These are phyloP conservation scores for Ploettnerulaceae sp. DNA, from an alignment of 2,329 filamentous ascomycete species.

Conservation along the genomic window DNA sequence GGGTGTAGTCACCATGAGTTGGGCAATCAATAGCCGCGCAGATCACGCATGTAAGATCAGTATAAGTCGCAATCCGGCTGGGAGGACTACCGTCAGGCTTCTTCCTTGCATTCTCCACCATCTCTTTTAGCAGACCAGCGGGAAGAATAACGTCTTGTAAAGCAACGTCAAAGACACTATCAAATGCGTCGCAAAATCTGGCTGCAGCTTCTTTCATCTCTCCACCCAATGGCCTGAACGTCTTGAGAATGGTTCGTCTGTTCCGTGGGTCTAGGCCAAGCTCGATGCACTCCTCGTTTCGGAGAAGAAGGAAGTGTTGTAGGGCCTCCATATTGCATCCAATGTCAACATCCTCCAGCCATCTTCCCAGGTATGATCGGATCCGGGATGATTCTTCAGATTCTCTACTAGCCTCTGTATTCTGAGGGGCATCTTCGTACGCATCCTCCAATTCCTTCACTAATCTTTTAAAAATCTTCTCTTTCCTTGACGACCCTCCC, in stretches of 20 bases:
- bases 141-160: slow-evolving; percentile 23
- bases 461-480: slow-evolving; percentile 11
- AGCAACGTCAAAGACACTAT: slow-evolving; percentile 15
- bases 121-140: slow-evolving; percentile 21
- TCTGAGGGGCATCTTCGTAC: slow-evolving; percentile 8
- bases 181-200: slow-evolving; percentile 19
- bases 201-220: slow-evolving; percentile 1
- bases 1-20: slow-evolving; percentile 29
- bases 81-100: background rate
- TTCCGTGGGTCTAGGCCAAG: slow-evolving; percentile 11
- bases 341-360: slow-evolving; percentile 20
- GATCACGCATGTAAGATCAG: slow-evolving; percentile 27
- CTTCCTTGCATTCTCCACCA: slow-evolving; percentile 16
- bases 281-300: slow-evolving; percentile 3
- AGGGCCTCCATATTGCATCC: slow-evolving; percentile 15
- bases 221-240: slow-evolving; percentile 9
- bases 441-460: slow-evolving; percentile 23
- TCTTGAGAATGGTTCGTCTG: slow-evolving; percentile 13
- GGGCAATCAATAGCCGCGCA: slow-evolving; percentile 28
- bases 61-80: slow-evolving; percentile 24
- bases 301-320: slow-evolving; percentile 18
- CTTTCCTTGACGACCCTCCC: background rate
- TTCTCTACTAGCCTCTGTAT: slow-evolving; percentile 15
- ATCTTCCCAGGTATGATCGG: slow-evolving; percentile 17
- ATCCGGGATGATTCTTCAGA: slow-evolving; percentile 18